Conservation (phyloP, 1,284 basidiomycete genomes). For the Boletus semigastroideus region DNA sequence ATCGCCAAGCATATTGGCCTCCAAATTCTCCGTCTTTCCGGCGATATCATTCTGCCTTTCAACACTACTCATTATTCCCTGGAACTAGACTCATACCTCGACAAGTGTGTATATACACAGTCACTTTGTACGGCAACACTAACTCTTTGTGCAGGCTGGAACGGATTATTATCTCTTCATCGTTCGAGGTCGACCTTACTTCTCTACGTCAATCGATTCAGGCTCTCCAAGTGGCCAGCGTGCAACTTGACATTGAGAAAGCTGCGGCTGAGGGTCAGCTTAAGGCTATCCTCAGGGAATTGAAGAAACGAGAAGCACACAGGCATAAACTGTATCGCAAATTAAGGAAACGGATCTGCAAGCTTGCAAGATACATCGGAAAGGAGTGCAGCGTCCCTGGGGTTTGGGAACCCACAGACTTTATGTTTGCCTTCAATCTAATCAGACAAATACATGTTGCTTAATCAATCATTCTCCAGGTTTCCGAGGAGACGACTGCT, state of each 20-base stretch:
- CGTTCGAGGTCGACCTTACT: slow-evolving; percentile 33
- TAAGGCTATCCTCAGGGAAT: slow-evolving; percentile 35
- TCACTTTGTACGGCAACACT: background rate
- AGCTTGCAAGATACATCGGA: slow-evolving; percentile 27
- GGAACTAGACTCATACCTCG: slow-evolving; percentile 49
- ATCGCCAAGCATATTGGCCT: slow-evolving; percentile 69
- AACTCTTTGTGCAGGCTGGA: slow-evolving; percentile 32
- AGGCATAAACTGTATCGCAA: slow-evolving; percentile 15
- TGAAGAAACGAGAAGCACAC: slow-evolving; percentile 20
- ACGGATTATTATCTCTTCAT: slow-evolving; percentile 21
- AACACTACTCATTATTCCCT: slow-evolving; percentile 74
- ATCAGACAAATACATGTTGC: background rate
- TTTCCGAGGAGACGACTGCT: slow-evolving; percentile 36
- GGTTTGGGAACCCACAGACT: slow-evolving; percentile 1
- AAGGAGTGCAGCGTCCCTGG: slow-evolving; percentile 18
- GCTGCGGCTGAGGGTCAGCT: slow-evolving; percentile 37
- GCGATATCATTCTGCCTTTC: slow-evolving; percentile 61
- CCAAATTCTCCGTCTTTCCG: slow-evolving; percentile 59
- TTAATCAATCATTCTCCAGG: slow-evolving; percentile 14
- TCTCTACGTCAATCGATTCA: slow-evolving; percentile 47
- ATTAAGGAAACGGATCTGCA: slow-evolving; percentile 31
- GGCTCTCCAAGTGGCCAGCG: slow-evolving; percentile 50
- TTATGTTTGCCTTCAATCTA: slow-evolving; percentile 17
- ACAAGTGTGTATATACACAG: slow-evolving; percentile 32
- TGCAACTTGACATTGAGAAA: slow-evolving; percentile 55